Conservation (phyloP, 2,329 filamentous ascomycete species). For the Chaetomiaceae sp. region DNA sequence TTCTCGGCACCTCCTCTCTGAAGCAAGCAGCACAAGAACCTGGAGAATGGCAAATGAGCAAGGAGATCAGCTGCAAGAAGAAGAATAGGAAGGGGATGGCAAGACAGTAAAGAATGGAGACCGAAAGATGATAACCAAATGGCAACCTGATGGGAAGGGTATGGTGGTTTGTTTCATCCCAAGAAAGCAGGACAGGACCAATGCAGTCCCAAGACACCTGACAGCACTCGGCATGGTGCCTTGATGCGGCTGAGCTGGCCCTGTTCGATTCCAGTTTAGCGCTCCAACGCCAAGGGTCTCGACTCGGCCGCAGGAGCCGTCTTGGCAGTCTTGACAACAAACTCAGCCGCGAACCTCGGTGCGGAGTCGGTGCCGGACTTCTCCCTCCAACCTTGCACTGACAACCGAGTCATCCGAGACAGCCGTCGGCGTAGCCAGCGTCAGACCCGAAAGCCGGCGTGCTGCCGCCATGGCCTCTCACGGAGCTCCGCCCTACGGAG, state of each 20-base stretch:
- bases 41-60: too few relatives aligned
- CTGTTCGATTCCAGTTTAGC: neutral
- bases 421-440: neutral
- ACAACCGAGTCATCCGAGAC: too few relatives aligned
- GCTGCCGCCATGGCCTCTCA: neutral
- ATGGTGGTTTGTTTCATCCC: too few relatives aligned
- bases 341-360: neutral
- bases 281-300: slow-evolving; percentile 4
- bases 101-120: too few relatives aligned
- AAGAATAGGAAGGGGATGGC: too few relatives aligned
- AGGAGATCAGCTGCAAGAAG: too few relatives aligned
- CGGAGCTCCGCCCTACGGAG: neutral
- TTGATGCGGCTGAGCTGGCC: neutral
- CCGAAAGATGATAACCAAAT: too few relatives aligned
- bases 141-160: too few relatives aligned
- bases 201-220: too few relatives aligned
- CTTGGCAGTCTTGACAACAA: neutral
- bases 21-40: too few relatives aligned
- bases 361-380: neutral
- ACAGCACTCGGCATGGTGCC: neutral
- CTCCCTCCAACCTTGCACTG: neutral
- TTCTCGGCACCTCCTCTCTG: too few relatives aligned
- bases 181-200: too few relatives aligned
- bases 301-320: neutral
- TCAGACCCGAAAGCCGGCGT: neutral